These are phyloP conservation scores for Pancytospora epiphaga DNA, from an alignment of 371 early-diverging fungal species.

Conservation along the genomic window DNA sequence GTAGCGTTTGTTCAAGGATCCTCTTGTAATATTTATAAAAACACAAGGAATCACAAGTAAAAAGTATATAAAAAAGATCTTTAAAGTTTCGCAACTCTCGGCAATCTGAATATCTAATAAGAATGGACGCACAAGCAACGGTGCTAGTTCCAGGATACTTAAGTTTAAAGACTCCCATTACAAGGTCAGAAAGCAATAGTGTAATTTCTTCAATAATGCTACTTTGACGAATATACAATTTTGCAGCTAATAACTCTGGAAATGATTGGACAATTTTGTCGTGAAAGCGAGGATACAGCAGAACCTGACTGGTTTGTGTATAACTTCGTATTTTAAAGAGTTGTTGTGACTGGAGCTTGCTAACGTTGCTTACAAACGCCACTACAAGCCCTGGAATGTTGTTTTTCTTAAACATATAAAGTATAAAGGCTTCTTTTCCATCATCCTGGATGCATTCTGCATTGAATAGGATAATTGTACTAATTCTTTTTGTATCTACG, in stretches of 20 bases:
- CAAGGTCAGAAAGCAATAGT: conserved; percentile 33
- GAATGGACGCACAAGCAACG: neutral
- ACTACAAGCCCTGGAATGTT: conserved; percentile 38
- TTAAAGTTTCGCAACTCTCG: conserved; percentile 14
- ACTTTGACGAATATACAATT: conserved; percentile 30
- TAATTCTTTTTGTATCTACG: conserved; percentile 68
- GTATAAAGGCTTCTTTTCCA: conserved; percentile 43
- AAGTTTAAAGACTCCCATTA: conserved; percentile 18
- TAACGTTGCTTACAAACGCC: conserved; percentile 38
- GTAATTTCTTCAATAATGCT: conserved; percentile 21
- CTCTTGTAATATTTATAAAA: conserved; percentile 22
- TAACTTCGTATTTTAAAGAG: conserved; percentile 10
- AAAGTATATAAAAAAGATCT: conserved; percentile 30
- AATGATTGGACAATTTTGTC: conserved; percentile 32
- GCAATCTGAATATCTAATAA: neutral
- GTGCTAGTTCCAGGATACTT: neutral
- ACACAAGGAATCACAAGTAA: conserved; percentile 18
- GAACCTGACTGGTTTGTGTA: conserved; percentile 20
- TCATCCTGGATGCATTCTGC: conserved; percentile 58
- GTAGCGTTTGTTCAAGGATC: conserved; percentile 28
- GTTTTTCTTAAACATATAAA: conserved; percentile 29
- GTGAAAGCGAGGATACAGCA: conserved; percentile 54
- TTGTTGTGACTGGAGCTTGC: conserved; percentile 6
- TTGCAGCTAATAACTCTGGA: conserved; percentile 12
- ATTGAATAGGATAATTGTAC: conserved; percentile 73